A percentile compares a stretch with the other conserved stretches of the same genome.
Conservation (phyloP, 768 basidiomycete genomes). For the Leccinum uliginosum region DNA sequence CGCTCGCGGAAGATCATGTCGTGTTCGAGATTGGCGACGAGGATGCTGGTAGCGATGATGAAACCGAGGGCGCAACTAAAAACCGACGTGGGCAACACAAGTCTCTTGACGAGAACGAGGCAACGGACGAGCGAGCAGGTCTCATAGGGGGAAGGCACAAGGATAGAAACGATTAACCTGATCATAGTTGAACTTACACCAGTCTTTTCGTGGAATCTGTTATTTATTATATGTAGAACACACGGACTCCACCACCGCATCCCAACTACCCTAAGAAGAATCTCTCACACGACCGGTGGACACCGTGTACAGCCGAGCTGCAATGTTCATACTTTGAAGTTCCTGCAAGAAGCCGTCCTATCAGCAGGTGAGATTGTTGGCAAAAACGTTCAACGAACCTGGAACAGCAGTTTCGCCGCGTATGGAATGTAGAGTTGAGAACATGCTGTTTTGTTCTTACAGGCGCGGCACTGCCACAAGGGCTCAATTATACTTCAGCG, state of each 20-base stretch:
- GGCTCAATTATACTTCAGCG: slow-evolving; percentile 3
- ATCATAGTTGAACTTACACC: not conserved
- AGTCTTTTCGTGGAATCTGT: slow-evolving; percentile 10
- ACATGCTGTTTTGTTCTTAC: slow-evolving; percentile 94
- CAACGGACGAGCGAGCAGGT: slow-evolving; percentile 58
- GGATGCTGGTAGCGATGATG: slow-evolving; percentile 62
- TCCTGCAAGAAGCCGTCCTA: slow-evolving; percentile 44
- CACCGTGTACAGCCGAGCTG: slow-evolving; percentile 80
- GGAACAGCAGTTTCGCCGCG: slow-evolving; percentile 94
- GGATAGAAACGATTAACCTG: slow-evolving; percentile 32
- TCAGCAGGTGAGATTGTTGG: not conserved
- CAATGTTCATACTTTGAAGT: slow-evolving; percentile 94
- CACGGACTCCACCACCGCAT: slow-evolving; percentile 20
- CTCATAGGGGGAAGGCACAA: slow-evolving; percentile 48
- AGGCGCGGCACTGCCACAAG: slow-evolving; percentile 71
- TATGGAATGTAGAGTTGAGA: slow-evolving; percentile 93
- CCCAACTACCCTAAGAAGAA: slow-evolving; percentile 13
- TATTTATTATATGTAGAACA: slow-evolving; percentile 34
- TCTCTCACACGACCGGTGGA: slow-evolving; percentile 85
- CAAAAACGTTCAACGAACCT: slow-evolving; percentile 45
- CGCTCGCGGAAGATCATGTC: slow-evolving; percentile 60
- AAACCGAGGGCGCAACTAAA: slow-evolving; percentile 47
- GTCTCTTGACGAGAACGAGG: slow-evolving; percentile 45
- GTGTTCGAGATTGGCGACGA: slow-evolving; percentile 93
- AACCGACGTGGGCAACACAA: slow-evolving; percentile 42